Base-by-base conservation (phyloP, 768 basidiomycete species). In the Russula earlei region DNA sequence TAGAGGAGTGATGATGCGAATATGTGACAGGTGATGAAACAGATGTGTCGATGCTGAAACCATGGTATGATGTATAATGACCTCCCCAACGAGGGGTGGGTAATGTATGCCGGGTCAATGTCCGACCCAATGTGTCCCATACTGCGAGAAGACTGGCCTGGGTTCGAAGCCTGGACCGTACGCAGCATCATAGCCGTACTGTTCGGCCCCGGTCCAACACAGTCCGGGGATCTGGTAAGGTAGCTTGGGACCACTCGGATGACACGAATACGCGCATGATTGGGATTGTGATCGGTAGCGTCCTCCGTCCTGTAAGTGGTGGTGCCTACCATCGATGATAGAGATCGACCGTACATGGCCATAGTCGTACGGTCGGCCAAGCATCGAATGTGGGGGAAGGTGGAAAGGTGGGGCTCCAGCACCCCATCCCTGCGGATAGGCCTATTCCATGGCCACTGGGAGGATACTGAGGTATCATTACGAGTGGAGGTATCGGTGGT, bases 61-160 rank as follows among this genome's bases (percentile, higher is more conserved):
- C 12, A 33, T 42, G 46, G 37, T 20, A 44, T 56, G 54, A 34
- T 37, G 47, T 42, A 42, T 50, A 49, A 36, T 52, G 46, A 52
- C n/a, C n/a, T n/a, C n/a, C n/a, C n/a, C n/a, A n/a, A n/a, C 40
- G 52, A 46, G 41, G 50, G 53, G 46, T 33, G 50, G 36, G 40
- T 41, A 9, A 33, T 49, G 46, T 34, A 19, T 11, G 52, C 17
- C 19, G 58, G 52, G 65, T 78, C 70, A 80, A 41, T 73, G 72
- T 64, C 71, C 73, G 60, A 78, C 69, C 78, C 78, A 79, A 45
- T 75, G 66, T 41, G 80, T 71, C 59, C 75, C 78, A 65, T 76
- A 71, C 64, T 71, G 70, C n/a, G 57, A 46, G 63, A 77, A 61
- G 46, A 73, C 63, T 47, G 71, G 71, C 25, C 73, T 71, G 48